phyloP scores from a whole-genome alignment of 768 basidiomycete species.

The Kwoniella bestiolae region DNA sequence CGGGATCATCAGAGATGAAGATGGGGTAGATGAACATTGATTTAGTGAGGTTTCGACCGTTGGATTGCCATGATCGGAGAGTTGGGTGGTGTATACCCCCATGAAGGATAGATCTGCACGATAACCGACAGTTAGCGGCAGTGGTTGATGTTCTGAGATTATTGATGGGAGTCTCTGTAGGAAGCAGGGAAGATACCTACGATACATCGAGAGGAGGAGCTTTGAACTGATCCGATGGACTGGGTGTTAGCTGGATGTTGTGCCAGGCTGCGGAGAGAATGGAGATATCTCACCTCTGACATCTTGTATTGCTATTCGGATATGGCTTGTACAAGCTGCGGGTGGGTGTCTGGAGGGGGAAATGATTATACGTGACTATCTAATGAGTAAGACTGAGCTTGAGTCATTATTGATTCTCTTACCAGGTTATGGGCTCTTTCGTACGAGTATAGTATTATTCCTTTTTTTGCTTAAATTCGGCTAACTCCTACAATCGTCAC shows the following conservation, averaged over 20 bases:
- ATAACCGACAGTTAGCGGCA: neutral
- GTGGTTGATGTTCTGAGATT: too few species aligned
- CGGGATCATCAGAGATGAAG: conserved; percentile 92
- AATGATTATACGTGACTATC: too few species aligned
- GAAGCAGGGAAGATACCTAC: conserved; percentile 12
- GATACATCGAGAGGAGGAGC: conserved; percentile 33
- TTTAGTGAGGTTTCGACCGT: conserved; percentile 62
- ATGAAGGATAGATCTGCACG: conserved; percentile 59
- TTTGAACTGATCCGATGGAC: conserved; percentile 3
- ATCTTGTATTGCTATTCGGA: neutral
- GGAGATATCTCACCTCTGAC: neutral
- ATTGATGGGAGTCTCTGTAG: too few species aligned
- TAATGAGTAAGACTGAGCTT: too few species aligned
- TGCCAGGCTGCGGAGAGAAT: neutral
- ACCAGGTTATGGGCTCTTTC: too few species aligned
- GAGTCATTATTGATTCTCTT: too few species aligned
- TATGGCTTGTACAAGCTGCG: too few species aligned
- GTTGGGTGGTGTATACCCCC: conserved; percentile 94
- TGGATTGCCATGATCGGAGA: conserved; percentile 83
- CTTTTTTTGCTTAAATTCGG: neutral
- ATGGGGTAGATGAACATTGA: conserved; percentile 99
- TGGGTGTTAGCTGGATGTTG: neutral
- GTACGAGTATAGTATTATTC: too few species aligned
- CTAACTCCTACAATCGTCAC: neutral
- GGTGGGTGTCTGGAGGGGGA: too few species aligned